These are phyloP conservation scores for Isabelozyma pseudorhagii DNA, from an alignment of 805 yeast species.

Conservation along the genomic window DNA sequence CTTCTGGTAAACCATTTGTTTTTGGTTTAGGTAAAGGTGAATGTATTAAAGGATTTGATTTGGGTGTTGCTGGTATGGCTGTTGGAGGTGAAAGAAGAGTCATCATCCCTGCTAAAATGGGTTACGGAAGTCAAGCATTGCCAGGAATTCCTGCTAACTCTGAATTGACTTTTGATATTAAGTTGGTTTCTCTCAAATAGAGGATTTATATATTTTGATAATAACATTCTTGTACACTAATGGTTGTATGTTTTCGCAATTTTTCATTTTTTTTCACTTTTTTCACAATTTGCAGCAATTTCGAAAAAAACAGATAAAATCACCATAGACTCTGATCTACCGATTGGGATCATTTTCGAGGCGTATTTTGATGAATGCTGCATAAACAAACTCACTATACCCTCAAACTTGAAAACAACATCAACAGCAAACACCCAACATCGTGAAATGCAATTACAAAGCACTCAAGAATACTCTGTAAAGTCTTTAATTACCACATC, in stretches of 20 bases:
- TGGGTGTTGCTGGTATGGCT: constrained; percentile 98
- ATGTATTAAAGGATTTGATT: constrained; percentile 98
- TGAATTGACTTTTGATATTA: constrained; percentile 93
- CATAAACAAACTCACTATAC: neutral
- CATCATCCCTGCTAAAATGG: constrained; percentile 92
- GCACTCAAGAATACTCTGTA: no score
- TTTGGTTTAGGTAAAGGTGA: constrained; percentile 95
- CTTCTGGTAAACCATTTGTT: constrained; percentile 91
- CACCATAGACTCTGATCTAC: no score
- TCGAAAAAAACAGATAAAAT: no score
- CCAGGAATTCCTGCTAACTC: constrained; percentile 99
- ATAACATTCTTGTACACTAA: neutral
- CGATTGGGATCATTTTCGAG: no score
- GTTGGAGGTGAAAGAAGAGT: constrained; percentile 99
- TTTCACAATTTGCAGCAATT: neutral
- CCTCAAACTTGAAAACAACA: no score
- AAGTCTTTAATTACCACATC: no score
- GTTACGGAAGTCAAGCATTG: constrained; percentile 88
- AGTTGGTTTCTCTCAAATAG: constrained; percentile 85
- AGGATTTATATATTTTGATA: neutral
- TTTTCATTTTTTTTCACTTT: neutral
- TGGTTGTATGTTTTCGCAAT: neutral
- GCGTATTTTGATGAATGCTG: neutral
- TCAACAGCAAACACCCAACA: no score
- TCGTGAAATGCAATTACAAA: no score